A percentile compares a stretch with the other conserved stretches of the same genome.
phyloP scores from a whole-genome alignment of 345 rosid genomes.

The Hibiscus mutabilis region DNA sequence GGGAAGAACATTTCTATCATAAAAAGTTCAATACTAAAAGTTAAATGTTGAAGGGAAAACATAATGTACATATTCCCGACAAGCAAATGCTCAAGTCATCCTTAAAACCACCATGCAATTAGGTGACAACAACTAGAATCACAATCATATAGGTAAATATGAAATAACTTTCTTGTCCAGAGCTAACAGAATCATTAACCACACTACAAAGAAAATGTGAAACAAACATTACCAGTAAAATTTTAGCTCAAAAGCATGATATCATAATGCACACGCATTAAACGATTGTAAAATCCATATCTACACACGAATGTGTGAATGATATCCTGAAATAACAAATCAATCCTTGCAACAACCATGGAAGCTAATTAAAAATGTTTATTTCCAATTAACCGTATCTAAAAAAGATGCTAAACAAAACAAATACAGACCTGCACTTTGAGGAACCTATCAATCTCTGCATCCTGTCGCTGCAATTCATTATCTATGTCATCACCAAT shows the following conservation, averaged over 20 bases:
- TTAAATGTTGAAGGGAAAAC: conserved; percentile 7
- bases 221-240: background rate
- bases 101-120: background rate
- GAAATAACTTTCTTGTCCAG: background rate
- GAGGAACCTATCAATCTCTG: conserved; percentile 66
- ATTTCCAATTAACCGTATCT: background rate
- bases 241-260: no score
- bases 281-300: no score
- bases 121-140: background rate
- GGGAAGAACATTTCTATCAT: background rate
- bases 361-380: conserved; percentile 3
- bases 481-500: conserved; percentile 57
- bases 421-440: conserved; percentile 52
- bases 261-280: no score
- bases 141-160: background rate
- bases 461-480: conserved; percentile 59
- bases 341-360: background rate
- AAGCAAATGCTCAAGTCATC: conserved; percentile 46
- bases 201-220: background rate
- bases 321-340: background rate
- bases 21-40: background rate
- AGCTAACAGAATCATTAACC: background rate
- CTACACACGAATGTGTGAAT: no score
- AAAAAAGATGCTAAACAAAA: conserved; percentile 4
- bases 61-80: conserved; percentile 52